Evolutionary conservation across 306 rosid genomes (phyloP), one percentile per base, ranked within the genome.

Genomic region (Lagenaria siceraria): DNA sequence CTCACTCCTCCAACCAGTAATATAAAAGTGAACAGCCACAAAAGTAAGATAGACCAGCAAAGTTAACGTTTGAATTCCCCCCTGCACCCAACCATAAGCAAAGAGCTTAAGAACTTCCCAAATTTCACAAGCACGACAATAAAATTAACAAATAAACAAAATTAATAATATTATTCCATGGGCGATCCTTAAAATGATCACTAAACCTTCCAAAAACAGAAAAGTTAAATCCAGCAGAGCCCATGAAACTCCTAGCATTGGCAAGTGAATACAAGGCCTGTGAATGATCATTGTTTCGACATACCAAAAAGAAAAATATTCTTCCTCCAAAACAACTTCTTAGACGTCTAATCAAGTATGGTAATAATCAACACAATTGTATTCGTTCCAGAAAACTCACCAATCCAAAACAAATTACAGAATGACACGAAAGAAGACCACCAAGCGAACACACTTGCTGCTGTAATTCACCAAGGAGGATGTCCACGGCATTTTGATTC

Each of bases 401-500:
- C 94, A 35, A 77, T 76, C 58, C 35, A 25, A 77, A 83, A 69
- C 81, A 81, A 90, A 81, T 87, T 91, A 94, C 97, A 91, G 93
- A 82, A 94, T 94, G 77, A 94, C 93, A 18, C 84, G 97, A 78
- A 89, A 94, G 90, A 94, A 94, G 81, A 90, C 97, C 87, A 90
- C 97, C 90, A 91, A 88, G 66, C 90, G 87, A 89, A 93, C 97
- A 70, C 94, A 85, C 62, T 87, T 91, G 58, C 92, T 85, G 80
- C 79, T 84, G 83, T 89, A 90, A 83, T 75, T 76, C 72, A 88
- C 89, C 75, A 87, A 88, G 36, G 90, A 78, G 29, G 91, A 84
- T 77, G 91, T 88, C 98, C 98, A 94, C 88, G 90, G 88, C 98
- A 94, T 94, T 89, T 86, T 91, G 92, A 82, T 77, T 80, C 73